phyloP scores from a whole-genome alignment of 2,329 filamentous ascomycete genomes.

The Gaeumannomyces sp. region DNA sequence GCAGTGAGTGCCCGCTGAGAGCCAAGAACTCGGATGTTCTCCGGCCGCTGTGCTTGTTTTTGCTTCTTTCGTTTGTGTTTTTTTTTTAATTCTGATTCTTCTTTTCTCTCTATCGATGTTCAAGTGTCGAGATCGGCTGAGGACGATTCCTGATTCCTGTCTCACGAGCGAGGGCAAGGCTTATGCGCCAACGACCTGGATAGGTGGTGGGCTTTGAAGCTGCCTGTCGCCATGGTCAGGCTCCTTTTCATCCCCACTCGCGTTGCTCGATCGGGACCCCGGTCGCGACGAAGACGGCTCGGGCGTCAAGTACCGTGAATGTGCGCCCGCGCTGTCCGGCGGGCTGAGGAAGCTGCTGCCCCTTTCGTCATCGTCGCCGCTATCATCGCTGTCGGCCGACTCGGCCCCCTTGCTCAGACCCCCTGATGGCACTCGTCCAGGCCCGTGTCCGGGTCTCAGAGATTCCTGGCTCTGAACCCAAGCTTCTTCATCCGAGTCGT shows the following conservation, averaged over 20 bases:
- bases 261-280: constrained; percentile 1
- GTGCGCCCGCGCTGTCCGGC: constrained; percentile 24
- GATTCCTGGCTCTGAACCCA: not conserved
- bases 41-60: not conserved
- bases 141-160: not conserved
- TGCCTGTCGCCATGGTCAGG: not conserved
- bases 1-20: not conserved
- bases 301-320: constrained; percentile 35
- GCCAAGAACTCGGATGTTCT: not conserved
- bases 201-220: constrained; percentile 2
- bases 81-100: constrained; percentile 1
- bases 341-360: constrained; percentile 17
- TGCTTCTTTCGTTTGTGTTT: not conserved
- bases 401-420: constrained; percentile 10
- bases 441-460: not conserved
- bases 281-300: constrained; percentile 31
- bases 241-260: not conserved
- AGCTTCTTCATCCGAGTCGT: constrained; percentile 24
- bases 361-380: constrained; percentile 14
- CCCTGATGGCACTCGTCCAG: constrained; percentile 12
- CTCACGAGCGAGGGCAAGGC: not conserved
- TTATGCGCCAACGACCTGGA: not conserved
- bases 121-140: not conserved
- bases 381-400: constrained; percentile 12
- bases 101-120: not conserved